These are phyloP conservation scores for Aspergillus ellipticus DNA, from an alignment of 495 filamentous ascomycete genomes.

Conservation along the genomic window DNA sequence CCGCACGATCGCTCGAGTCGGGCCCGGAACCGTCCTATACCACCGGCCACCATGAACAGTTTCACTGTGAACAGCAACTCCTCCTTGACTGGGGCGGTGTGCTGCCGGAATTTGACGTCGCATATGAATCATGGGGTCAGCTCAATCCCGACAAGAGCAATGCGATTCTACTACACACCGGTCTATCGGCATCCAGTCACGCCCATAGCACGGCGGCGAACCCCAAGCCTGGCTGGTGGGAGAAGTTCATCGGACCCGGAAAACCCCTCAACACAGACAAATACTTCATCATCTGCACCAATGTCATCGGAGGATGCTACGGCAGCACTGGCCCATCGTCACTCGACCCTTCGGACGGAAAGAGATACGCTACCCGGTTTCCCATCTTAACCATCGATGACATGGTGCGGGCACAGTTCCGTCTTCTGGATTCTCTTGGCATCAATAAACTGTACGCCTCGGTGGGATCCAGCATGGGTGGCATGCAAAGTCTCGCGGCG, in stretches of 20 bases:
- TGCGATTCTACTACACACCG: constrained; percentile 88
- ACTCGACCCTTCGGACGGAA: constrained; percentile 81
- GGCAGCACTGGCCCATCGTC: constrained; percentile 90
- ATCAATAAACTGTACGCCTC: constrained; percentile 84
- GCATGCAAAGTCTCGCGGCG: constrained; percentile 93
- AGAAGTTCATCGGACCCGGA: constrained; percentile 95
- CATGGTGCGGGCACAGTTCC: constrained; percentile 96
- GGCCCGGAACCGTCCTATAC: constrained; percentile 96
- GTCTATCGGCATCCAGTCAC: constrained; percentile 92
- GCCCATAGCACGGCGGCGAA: constrained; percentile 85
- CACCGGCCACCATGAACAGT: constrained; percentile 72
- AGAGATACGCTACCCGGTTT: constrained; percentile 91
- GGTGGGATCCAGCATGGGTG: constrained; percentile 95
- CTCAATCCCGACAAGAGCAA: constrained; percentile 82
- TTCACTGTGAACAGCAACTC: constrained; percentile 68
- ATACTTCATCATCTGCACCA: constrained; percentile 93
- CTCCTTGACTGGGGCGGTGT: constrained; percentile 92
- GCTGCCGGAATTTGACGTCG: constrained; percentile 79
- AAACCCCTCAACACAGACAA: constrained; percentile 83
- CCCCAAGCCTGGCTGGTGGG: constrained; percentile 94
- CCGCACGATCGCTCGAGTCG: constrained; percentile 62
- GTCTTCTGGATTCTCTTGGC: constrained; percentile 75
- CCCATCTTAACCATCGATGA: constrained; percentile 95
- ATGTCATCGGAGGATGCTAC: constrained; percentile 94
- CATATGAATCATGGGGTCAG: constrained; percentile 90